A percentile compares a stretch with the other conserved stretches of the same genome.
Evolutionary conservation across 1,284 basidiomycete genomes (phyloP).

Genomic region (Ganoderma sinense): DNA sequence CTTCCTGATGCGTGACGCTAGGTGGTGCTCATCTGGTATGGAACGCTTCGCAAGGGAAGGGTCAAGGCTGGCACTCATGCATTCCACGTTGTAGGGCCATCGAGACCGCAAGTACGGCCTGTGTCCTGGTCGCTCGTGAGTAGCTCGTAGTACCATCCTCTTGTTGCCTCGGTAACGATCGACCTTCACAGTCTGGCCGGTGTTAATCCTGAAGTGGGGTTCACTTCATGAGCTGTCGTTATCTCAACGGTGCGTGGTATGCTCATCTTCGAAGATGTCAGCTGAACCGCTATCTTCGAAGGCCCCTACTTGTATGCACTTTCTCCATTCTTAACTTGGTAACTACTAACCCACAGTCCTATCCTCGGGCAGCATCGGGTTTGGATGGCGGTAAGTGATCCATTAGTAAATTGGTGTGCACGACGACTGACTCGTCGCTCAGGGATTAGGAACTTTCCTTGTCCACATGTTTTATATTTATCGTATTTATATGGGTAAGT

Average conservation of each 20-base stretch:
- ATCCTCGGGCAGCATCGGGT: neutral
- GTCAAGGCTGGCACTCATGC: neutral
- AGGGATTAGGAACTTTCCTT: neutral
- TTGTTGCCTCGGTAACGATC: neutral
- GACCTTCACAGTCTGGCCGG: neutral
- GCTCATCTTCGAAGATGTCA: neutral
- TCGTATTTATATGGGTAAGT: conserved; percentile 8
- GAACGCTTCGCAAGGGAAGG: no score
- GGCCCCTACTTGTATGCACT: neutral
- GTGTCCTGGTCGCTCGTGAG: neutral
- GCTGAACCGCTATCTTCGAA: neutral
- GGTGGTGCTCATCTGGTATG: neutral
- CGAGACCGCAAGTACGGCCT: neutral
- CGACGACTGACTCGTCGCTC: neutral
- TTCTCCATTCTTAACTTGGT: no score
- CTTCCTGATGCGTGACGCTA: neutral
- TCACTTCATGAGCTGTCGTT: neutral
- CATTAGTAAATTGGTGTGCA: neutral
- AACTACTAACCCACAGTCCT: no score
- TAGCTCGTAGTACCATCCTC: neutral
- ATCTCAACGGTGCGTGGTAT: neutral
- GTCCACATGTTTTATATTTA: conserved; percentile 7
- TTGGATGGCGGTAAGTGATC: neutral
- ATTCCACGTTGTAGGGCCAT: neutral
- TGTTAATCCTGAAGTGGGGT: conserved; percentile 8